phyloP scores from a whole-genome alignment of 1,284 basidiomycete genomes.

The Tilletia caries region DNA sequence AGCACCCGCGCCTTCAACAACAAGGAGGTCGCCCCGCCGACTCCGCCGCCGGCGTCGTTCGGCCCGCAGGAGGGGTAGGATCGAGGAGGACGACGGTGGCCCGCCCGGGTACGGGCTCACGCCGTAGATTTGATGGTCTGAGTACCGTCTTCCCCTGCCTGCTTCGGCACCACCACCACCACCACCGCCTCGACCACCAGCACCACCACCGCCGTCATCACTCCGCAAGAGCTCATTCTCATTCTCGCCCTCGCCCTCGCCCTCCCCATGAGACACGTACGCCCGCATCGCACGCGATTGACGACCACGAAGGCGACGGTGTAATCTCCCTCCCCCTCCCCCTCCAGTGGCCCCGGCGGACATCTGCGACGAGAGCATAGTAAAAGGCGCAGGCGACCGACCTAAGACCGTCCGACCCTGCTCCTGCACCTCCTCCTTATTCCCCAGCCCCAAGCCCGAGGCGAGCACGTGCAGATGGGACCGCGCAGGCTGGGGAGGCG shows the following conservation, averaged over 20 bases:
- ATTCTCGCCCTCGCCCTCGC: not conserved
- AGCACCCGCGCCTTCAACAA: not conserved
- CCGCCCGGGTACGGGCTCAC: not conserved
- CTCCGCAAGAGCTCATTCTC: not conserved
- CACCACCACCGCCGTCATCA: too few species aligned
- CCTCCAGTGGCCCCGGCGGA: not conserved
- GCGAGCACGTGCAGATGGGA: too few species aligned
- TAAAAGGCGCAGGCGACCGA: not conserved
- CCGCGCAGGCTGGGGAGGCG: not conserved
- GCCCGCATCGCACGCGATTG: too few species aligned
- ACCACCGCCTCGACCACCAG: too few species aligned
- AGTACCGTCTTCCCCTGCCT: not conserved
- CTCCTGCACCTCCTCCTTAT: not conserved
- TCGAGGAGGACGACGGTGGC: not conserved
- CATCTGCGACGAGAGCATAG: not conserved
- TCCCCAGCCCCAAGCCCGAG: not conserved
- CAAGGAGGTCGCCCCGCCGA: not conserved
- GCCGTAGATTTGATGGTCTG: not conserved
- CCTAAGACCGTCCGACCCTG: not conserved
- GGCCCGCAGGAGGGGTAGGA: not conserved
- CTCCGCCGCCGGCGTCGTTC: not conserved
- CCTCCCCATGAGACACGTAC: not conserved
- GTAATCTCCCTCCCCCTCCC: too few species aligned
- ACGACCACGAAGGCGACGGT: too few species aligned
- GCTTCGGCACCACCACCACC: too few species aligned